phyloP scores from a whole-genome alignment of 225 moss, liverwort and hornwort species.

The Straminergon stramineum region DNA sequence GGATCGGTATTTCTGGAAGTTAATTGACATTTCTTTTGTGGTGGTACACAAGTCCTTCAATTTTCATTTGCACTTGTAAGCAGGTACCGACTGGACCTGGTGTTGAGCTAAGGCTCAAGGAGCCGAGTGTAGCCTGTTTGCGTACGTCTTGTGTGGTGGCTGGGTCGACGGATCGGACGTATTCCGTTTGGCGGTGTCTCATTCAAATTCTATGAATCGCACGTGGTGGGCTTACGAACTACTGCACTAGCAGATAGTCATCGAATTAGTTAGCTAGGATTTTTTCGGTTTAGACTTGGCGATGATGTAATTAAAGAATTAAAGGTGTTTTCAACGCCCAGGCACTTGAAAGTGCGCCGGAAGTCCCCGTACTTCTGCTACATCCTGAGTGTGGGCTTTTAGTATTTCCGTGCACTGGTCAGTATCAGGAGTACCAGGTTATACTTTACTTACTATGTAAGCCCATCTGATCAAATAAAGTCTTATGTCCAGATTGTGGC shows the following conservation, averaged over 20 bases:
- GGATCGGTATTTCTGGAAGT: neutral
- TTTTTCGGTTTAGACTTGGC: neutral
- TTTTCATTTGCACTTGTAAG: neutral
- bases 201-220: neutral
- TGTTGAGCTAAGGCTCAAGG: neutral
- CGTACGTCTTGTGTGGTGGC: neutral
- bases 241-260: neutral
- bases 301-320: neutral
- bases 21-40: neutral
- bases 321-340: slow-evolving; percentile 13
- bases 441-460: neutral
- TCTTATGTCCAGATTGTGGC: neutral
- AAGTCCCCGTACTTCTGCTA: neutral
- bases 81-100: neutral
- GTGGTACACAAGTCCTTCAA: neutral
- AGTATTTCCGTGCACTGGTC: neutral
- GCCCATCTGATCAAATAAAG: slow-evolving; percentile 14
- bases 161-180: neutral
- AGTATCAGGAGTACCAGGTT: neutral
- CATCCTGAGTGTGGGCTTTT: neutral
- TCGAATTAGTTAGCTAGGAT: neutral
- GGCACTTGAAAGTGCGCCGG: neutral
- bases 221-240: neutral
- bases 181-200: neutral
- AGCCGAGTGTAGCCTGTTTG: neutral